Evolutionary conservation across 805 yeast genomes (phyloP).

Genomic region (Wickerhamiella sorbophila): DNA sequence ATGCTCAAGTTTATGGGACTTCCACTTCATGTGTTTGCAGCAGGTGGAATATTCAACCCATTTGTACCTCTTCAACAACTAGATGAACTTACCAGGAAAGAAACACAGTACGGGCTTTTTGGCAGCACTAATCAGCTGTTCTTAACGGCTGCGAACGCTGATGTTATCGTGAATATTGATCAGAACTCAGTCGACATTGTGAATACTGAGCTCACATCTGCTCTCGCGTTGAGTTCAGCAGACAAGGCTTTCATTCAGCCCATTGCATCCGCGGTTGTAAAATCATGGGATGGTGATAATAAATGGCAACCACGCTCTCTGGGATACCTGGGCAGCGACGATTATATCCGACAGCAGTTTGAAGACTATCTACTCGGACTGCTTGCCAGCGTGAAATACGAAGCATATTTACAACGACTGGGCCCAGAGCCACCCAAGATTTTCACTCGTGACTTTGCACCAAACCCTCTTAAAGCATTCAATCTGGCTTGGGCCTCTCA

Average conservation of each 20-base stretch:
- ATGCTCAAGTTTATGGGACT: slow-evolving; percentile 70
- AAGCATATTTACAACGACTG: slow-evolving; percentile 35
- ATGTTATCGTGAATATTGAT: slow-evolving; percentile 60
- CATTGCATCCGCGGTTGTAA: slow-evolving; percentile 37
- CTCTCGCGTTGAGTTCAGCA: slow-evolving; percentile 35
- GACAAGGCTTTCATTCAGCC: slow-evolving; percentile 68
- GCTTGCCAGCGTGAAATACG: slow-evolving; percentile 56
- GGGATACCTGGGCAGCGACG: slow-evolving; percentile 64
- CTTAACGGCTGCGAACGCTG: slow-evolving; percentile 49
- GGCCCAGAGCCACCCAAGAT: slow-evolving; percentile 26
- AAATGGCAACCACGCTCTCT: slow-evolving; percentile 30
- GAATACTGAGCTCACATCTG: slow-evolving; percentile 29
- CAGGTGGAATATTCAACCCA: slow-evolving; percentile 81
- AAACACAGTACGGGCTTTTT: slow-evolving; percentile 50
- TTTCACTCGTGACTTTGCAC: slow-evolving; percentile 18
- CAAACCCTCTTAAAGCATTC: slow-evolving; percentile 31
- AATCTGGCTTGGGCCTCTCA: slow-evolving; percentile 32
- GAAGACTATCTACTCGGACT: slow-evolving; percentile 80
- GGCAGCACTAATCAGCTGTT: slow-evolving; percentile 84
- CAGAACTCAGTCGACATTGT: slow-evolving; percentile 27
- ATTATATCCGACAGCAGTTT: slow-evolving; percentile 71
- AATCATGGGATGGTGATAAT: slow-evolving; percentile 29
- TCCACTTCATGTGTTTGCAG: slow-evolving; percentile 74
- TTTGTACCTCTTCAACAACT: slow-evolving; percentile 89
- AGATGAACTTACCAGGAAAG: slow-evolving; percentile 46